phyloP scores from a whole-genome alignment of 2,329 filamentous ascomycete genomes.

The Pseudogymnoascus sp. region DNA sequence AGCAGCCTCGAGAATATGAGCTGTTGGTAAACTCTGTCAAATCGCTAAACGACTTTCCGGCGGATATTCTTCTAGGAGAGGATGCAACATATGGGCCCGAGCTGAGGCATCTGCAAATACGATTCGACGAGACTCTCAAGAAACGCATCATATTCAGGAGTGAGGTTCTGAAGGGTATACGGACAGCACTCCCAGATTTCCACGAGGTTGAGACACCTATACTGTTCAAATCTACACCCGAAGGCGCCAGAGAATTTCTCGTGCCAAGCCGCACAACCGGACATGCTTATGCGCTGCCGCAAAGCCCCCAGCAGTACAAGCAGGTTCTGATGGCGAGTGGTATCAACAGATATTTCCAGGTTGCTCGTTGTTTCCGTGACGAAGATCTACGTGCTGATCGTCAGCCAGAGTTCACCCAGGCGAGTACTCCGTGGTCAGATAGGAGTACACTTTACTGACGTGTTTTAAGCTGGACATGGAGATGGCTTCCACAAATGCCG shows the following conservation, averaged over 20 bases:
- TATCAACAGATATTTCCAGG: constrained; percentile 76
- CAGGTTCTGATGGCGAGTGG: constrained; percentile 94
- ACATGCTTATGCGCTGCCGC: constrained; percentile 80
- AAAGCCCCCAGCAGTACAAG: constrained; percentile 98
- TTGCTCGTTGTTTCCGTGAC: constrained; percentile 90
- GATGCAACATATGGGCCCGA: constrained; percentile 64
- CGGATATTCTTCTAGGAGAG: constrained; percentile 66
- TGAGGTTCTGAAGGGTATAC: constrained; percentile 31
- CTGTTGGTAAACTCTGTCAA: constrained; percentile 54
- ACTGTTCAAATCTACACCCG: constrained; percentile 94
- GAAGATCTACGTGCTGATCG: constrained; percentile 88
- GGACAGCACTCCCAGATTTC: constrained; percentile 15
- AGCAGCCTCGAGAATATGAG: constrained; percentile 35
- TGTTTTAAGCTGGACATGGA: constrained; percentile 71
- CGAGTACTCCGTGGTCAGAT: constrained; percentile 28
- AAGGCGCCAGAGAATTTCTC: constrained; percentile 89
- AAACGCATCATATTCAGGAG: constrained; percentile 64
- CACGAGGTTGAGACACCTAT: constrained; percentile 78
- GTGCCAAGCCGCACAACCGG: constrained; percentile 75
- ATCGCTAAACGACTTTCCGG: constrained; percentile 64
- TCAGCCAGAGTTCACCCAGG: constrained; percentile 94
- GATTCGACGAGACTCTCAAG: constrained; percentile 60
- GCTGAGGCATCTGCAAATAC: constrained; percentile 75
- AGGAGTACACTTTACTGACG: constrained; percentile 9
- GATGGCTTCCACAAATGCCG: constrained; percentile 72